phyloP scores from a whole-genome alignment of 106 monocot species.

The Dioscorea zingiberensis region DNA sequence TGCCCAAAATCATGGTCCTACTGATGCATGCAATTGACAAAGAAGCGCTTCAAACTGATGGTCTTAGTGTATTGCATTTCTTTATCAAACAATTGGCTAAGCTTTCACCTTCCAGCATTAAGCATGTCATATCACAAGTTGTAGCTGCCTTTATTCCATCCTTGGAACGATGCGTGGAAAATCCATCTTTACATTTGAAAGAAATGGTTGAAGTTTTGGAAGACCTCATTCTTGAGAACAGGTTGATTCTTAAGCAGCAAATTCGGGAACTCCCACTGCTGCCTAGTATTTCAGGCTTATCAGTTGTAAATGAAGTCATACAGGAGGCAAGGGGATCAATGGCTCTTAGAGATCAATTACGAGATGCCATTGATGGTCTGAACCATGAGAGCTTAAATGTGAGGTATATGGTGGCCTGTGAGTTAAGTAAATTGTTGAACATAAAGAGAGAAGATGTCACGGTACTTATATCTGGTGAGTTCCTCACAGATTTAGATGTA shows the following conservation, averaged over 20 bases:
- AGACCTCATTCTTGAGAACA: slow-evolving; percentile 73
- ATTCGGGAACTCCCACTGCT: slow-evolving; percentile 86
- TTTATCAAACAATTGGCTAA: slow-evolving; percentile 80
- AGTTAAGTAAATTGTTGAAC: slow-evolving; percentile 80
- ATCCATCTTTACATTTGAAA: slow-evolving; percentile 36
- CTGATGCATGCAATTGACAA: slow-evolving; percentile 83
- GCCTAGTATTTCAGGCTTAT: slow-evolving; percentile 70
- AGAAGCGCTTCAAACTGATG: slow-evolving; percentile 73
- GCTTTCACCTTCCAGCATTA: slow-evolving; percentile 76
- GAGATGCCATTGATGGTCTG: slow-evolving; percentile 72
- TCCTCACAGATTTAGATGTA: slow-evolving; percentile 65
- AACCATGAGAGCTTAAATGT: slow-evolving; percentile 98
- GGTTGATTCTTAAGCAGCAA: slow-evolving; percentile 51
- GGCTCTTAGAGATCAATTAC: slow-evolving; percentile 78
- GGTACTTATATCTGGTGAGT: slow-evolving; percentile 68
- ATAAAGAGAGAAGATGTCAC: slow-evolving; percentile 75
- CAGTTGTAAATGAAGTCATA: slow-evolving; percentile 74
- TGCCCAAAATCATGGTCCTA: slow-evolving; percentile 97
- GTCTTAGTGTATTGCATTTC: slow-evolving; percentile 63
- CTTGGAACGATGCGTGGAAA: slow-evolving; percentile 53
- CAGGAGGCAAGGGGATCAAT: slow-evolving; percentile 85
- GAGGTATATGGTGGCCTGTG: slow-evolving; percentile 92
- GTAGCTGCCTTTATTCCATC: slow-evolving; percentile 94
- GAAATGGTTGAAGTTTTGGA: slow-evolving; percentile 78
- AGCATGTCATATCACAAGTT: slow-evolving; percentile 88